Conservation (phyloP, 1,284 basidiomycete species). For the Rhodotorula sp. region DNA sequence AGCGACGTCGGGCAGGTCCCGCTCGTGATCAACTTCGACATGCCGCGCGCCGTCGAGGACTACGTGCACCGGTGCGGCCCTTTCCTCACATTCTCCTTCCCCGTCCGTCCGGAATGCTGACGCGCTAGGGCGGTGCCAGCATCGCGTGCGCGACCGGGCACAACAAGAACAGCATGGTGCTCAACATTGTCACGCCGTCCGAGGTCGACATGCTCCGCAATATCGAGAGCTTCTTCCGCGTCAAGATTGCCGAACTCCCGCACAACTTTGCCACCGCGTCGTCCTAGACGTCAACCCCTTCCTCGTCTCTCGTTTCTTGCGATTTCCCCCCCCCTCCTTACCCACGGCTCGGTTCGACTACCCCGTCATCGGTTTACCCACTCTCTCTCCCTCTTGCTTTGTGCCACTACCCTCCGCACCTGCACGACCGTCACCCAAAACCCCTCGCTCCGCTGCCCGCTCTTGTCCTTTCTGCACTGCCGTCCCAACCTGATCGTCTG, state of each 20-base stretch:
- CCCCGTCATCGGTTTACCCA: background rate
- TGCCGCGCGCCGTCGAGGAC: constrained; percentile 44
- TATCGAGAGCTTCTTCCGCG: constrained; percentile 41
- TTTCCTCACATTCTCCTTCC: background rate
- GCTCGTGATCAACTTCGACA: constrained; percentile 47
- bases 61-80: constrained; percentile 43
- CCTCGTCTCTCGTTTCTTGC: background rate
- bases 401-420: background rate
- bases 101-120: background rate
- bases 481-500: background rate
- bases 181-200: constrained; percentile 44
- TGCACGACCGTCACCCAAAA: background rate
- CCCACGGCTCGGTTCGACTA: background rate
- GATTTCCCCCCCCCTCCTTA: background rate
- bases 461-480: background rate
- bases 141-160: constrained; percentile 40
- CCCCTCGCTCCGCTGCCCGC: background rate
- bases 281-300: background rate
- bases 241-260: constrained; percentile 39
- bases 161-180: constrained; percentile 34
- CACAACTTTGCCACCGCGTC: constrained; percentile 22
- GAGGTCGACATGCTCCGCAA: constrained; percentile 44
- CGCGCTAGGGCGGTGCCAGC: background rate
- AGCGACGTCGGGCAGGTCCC: constrained; percentile 41
- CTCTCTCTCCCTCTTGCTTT: background rate